Evolutionary conservation across 1,139 yeast genomes (phyloP).

Genomic region (Blastobotrys raffinosifermentans): DNA sequence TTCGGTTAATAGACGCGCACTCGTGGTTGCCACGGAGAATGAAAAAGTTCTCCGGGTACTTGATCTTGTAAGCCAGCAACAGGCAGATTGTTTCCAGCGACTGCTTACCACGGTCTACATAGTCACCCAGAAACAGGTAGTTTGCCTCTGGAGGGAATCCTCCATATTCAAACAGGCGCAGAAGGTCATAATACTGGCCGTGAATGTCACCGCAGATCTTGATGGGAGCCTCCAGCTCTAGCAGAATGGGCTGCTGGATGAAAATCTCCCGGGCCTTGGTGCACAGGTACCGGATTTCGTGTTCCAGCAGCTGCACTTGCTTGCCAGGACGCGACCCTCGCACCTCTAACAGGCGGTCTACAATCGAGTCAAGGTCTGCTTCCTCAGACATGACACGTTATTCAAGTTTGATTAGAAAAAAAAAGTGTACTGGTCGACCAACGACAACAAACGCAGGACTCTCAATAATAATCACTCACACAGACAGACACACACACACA

Average conservation of each 20-base stretch:
- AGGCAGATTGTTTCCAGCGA: slow-evolving; percentile 91
- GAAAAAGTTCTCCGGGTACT: slow-evolving; percentile 95
- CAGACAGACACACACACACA: too few species aligned
- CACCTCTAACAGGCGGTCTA: slow-evolving; percentile 93
- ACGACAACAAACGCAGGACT: too few species aligned
- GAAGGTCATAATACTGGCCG: slow-evolving; percentile 93
- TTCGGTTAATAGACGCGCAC: slow-evolving; percentile 94
- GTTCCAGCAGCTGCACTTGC: slow-evolving; percentile 89
- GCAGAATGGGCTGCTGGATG: slow-evolving; percentile 91
- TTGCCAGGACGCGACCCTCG: slow-evolving; percentile 98
- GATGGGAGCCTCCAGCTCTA: slow-evolving; percentile 96
- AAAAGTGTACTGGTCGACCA: too few species aligned
- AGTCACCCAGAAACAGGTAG: slow-evolving; percentile 72
- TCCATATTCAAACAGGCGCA: slow-evolving; percentile 93
- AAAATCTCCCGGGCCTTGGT: slow-evolving; percentile 97
- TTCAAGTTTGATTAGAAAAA: too few species aligned
- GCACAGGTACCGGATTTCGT: slow-evolving; percentile 90
- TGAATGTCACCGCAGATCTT: slow-evolving; percentile 94
- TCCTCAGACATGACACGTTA: too few species aligned
- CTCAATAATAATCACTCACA: too few species aligned
- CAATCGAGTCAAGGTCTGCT: slow-evolving; percentile 94
- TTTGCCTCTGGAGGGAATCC: slow-evolving; percentile 90
- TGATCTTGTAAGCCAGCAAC: slow-evolving; percentile 88
- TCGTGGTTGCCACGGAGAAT: slow-evolving; percentile 40
- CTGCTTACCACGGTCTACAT: slow-evolving; percentile 97